Base-by-base conservation (phyloP, 441 rosid genomes). In the Biscutella auriculata region DNA sequence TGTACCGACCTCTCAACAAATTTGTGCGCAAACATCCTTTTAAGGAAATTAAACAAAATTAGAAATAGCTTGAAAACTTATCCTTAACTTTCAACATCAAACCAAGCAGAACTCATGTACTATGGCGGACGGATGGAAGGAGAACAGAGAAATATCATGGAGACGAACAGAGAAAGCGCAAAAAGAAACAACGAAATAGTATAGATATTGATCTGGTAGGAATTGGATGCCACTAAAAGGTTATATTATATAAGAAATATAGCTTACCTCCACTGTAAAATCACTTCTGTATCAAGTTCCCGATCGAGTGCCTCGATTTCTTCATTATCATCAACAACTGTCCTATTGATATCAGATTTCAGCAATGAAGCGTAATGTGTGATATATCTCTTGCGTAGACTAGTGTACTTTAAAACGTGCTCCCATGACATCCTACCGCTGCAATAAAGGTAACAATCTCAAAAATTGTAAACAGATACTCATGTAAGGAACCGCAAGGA, bases 351-450 rank as follows among this genome's bases (percentile, higher is more conserved):
- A 65, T 91, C 99, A 58, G 95, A 79, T 76, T 88, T 95, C 44
- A 95, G 90, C 67, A 88, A 69, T 45, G 95, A 80, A 48, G 95
- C 97, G 76, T 95, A 95, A 10, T 80, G 73, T 17, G 95, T 80
- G 39, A 95, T 81, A 69, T 91, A 95, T 76, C 79, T 86, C 85
- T 91, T 95, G 36, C 92, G 93, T 72, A 88, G 72, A 27, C 76
- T 82, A 41, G 95, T 78, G 76, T 77, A 76, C 73, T 81, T 80
- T 42, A 90, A 75, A 42, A 94, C 84, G 70, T 85, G 87, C 68
- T 88, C 97, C 99, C 99, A 94, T 9, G 95, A 90, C 77, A 90
- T 70, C 58, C 72, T 94, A 69, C 99, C 97, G 68, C 99, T 94
- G 96, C 78, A 78, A 80, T 48, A 77, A 73, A 67, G 46, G 57